These are phyloP conservation scores for Ceratocystis diversiconidia DNA, from an alignment of 2,329 filamentous ascomycete genomes.

Conservation along the genomic window DNA sequence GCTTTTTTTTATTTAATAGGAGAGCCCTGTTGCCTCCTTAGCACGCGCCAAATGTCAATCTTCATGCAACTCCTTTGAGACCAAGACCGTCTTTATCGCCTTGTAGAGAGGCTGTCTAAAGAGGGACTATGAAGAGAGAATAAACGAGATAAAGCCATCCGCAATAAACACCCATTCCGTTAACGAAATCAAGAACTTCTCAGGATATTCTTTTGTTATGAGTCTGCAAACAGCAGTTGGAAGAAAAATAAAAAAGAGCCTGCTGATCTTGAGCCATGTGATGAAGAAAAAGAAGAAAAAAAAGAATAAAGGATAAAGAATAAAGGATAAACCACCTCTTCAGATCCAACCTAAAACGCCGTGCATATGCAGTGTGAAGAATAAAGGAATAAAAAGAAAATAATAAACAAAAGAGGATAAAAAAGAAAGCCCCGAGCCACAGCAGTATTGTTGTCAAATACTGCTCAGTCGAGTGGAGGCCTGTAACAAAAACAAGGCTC, in stretches of 20 bases:
- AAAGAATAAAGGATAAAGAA: too few species aligned
- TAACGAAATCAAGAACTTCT: not conserved
- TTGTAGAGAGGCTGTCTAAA: too few species aligned
- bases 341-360: constrained; percentile 10
- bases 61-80: too few species aligned
- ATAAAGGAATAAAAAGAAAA: constrained; percentile 19
- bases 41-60: too few species aligned
- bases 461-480: not conserved
- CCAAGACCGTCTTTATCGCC: too few species aligned
- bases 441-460: too few species aligned
- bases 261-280: not conserved
- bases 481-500: constrained; percentile 6
- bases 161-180: not conserved
- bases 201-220: not conserved
- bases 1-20: too few species aligned
- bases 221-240: not conserved
- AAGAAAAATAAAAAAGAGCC: not conserved
- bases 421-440: not conserved
- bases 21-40: too few species aligned
- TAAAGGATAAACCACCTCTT: not conserved
- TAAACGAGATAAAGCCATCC: too few species aligned
- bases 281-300: not conserved
- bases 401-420: not conserved
- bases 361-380: constrained; percentile 14
- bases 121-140: too few species aligned